These are phyloP conservation scores for Galeopsis tetrahit DNA, from an alignment of 257 asterid genomes.

Conservation along the genomic window DNA sequence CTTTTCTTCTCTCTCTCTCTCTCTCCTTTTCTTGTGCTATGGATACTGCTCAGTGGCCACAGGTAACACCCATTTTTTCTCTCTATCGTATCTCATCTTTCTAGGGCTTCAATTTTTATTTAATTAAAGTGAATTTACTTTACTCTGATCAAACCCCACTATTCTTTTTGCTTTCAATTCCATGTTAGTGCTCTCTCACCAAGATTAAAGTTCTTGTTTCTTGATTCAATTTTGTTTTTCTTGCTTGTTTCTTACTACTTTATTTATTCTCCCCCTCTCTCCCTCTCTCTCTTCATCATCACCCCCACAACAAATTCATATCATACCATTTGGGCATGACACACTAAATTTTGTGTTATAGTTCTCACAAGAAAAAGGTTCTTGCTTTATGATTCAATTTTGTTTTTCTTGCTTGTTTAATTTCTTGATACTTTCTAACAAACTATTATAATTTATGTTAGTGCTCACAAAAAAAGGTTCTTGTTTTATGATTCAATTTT, in stretches of 20 bases:
- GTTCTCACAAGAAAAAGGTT: too few species aligned
- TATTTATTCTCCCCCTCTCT: neutral
- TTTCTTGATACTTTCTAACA: neutral
- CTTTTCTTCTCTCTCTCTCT: conserved; percentile 29
- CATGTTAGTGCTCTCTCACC: conserved; percentile 20
- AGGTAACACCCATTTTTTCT: conserved; percentile 69
- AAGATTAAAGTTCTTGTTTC: neutral
- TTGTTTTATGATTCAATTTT: too few species aligned
- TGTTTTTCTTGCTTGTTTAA: neutral
- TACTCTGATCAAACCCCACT: conserved; percentile 52
- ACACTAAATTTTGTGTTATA: too few species aligned
- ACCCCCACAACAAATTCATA: too few species aligned
- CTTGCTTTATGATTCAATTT: too few species aligned
- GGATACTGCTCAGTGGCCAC: conserved; percentile 99
- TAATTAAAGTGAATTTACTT: conserved; percentile 29
- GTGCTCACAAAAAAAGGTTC: too few species aligned
- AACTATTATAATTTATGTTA: too few species aligned
- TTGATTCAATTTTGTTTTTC: conserved; percentile 38
- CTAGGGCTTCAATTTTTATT: conserved; percentile 30
- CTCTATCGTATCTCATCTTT: conserved; percentile 50
- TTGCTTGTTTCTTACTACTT: conserved; percentile 36
- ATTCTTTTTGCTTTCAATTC: conserved; percentile 36
- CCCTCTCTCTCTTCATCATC: neutral
- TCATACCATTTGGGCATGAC: too few species aligned
- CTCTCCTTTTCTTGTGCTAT: conserved; percentile 46